Evolutionary conservation across 495 filamentous ascomycete species (phyloP).

Genomic region (Hyaloscypha bicolor): DNA sequence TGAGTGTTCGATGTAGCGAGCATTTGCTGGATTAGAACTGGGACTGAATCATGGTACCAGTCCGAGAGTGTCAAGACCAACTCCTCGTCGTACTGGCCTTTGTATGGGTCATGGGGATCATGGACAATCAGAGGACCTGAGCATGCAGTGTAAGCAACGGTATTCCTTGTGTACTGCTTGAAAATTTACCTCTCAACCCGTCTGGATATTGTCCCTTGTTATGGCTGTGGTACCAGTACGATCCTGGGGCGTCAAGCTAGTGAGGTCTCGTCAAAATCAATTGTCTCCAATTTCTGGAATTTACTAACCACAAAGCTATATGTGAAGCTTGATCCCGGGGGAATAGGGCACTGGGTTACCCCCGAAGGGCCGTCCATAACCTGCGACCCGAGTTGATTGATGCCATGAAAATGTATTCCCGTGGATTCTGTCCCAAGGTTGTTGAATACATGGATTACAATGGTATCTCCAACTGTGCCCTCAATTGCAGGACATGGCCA

Average conservation of each 20-base stretch:
- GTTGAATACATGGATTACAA: constrained; percentile 72
- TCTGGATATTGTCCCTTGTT: constrained; percentile 50
- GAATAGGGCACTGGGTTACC: constrained; percentile 69
- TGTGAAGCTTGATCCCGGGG: constrained; percentile 40
- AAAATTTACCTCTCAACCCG: constrained; percentile 55
- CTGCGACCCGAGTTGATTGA: constrained; percentile 69
- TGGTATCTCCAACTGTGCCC: constrained; percentile 62
- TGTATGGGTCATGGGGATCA: constrained; percentile 53
- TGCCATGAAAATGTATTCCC: constrained; percentile 77
- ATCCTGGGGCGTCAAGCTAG: constrained; percentile 54
- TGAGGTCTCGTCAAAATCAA: too few relatives aligned
- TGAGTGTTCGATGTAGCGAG: constrained; percentile 46
- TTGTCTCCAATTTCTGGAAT: too few relatives aligned
- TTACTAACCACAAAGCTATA: constrained; percentile 50
- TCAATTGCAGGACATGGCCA: constrained; percentile 73
- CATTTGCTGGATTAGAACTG: not conserved
- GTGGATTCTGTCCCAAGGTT: constrained; percentile 70
- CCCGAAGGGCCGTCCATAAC: constrained; percentile 76
- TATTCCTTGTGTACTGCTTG: too few relatives aligned
- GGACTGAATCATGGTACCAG: constrained; percentile 53
- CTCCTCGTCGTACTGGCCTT: constrained; percentile 58
- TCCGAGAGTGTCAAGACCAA: constrained; percentile 56
- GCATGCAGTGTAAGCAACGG: constrained; percentile 63
- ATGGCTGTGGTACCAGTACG: constrained; percentile 46
- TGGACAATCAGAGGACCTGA: constrained; percentile 61